Evolutionary conservation across 768 basidiomycete species (phyloP).

Genomic region (Tricholoma terreum): DNA sequence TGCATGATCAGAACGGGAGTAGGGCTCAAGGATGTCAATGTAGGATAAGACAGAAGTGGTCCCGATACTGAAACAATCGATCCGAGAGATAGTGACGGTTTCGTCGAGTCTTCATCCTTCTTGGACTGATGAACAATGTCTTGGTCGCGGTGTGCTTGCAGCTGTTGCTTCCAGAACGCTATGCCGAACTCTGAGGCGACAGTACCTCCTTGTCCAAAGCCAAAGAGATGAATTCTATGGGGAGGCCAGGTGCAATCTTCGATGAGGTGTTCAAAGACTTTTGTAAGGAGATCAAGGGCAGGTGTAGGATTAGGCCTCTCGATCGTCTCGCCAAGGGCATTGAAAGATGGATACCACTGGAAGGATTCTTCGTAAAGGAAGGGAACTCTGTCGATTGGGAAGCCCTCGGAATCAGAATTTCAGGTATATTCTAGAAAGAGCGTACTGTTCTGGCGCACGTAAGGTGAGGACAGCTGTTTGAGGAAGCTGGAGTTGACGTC

Average conservation of each 20-base stretch:
- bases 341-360: conserved; percentile 87
- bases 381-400: conserved; percentile 54
- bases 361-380: conserved; percentile 76
- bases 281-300: conserved; percentile 54
- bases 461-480: conserved; percentile 85
- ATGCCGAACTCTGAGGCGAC: conserved; percentile 70
- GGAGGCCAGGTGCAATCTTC: conserved; percentile 63
- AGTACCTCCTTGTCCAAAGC: conserved; percentile 85
- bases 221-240: conserved; percentile 77
- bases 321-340: conserved; percentile 71
- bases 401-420: not conserved
- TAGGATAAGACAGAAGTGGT: conserved; percentile 77
- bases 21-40: conserved; percentile 44
- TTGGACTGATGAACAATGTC: not conserved
- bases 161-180: conserved; percentile 47
- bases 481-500: conserved; percentile 72
- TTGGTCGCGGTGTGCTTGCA: conserved; percentile 16
- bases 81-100: conserved; percentile 40
- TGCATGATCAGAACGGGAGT: conserved; percentile 65
- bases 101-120: conserved; percentile 8
- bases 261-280: conserved; percentile 54
- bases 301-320: conserved; percentile 68
- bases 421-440: conserved; percentile 3
- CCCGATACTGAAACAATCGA: conserved; percentile 71
- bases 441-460: conserved; percentile 74